These are phyloP conservation scores for Colletotrichum lindemuthianum DNA, from an alignment of 2,329 filamentous ascomycete species.

Conservation along the genomic window DNA sequence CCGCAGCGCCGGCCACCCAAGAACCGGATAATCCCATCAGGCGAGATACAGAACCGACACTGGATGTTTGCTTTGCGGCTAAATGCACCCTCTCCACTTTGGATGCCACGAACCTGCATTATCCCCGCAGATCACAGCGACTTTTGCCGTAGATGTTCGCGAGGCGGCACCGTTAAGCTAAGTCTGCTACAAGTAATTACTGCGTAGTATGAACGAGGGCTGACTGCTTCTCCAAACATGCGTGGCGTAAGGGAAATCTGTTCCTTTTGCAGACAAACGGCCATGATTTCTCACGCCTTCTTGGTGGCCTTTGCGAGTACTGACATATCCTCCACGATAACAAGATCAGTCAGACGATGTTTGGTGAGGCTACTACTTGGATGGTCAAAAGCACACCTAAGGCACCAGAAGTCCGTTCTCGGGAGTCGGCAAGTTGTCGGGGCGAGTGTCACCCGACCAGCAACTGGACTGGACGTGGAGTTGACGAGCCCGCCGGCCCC, in stretches of 20 bases:
- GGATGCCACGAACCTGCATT: constrained; percentile 5
- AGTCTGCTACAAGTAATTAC: constrained; percentile 11
- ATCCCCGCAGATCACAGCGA: constrained; percentile 24
- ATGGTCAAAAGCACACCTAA: not conserved
- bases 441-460: not conserved
- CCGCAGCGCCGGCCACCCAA: no score
- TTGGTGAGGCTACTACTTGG: no score
- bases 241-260: no score
- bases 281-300: no score
- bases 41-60: constrained; percentile 19
- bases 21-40: constrained; percentile 9
- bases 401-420: not conserved
- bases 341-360: no score
- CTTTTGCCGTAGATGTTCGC: constrained; percentile 14
- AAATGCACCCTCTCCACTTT: constrained; percentile 35
- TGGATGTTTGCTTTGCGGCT: constrained; percentile 23
- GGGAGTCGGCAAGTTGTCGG: not conserved
- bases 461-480: constrained; percentile 11
- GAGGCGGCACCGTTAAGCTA: not conserved
- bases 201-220: not conserved
- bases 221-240: not conserved
- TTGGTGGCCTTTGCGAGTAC: no score
- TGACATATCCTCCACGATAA: no score
- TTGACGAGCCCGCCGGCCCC: not conserved
- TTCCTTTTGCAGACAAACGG: no score